These are phyloP conservation scores for Hansenula anomala DNA, from an alignment of 1,139 yeast species.

Conservation along the genomic window DNA sequence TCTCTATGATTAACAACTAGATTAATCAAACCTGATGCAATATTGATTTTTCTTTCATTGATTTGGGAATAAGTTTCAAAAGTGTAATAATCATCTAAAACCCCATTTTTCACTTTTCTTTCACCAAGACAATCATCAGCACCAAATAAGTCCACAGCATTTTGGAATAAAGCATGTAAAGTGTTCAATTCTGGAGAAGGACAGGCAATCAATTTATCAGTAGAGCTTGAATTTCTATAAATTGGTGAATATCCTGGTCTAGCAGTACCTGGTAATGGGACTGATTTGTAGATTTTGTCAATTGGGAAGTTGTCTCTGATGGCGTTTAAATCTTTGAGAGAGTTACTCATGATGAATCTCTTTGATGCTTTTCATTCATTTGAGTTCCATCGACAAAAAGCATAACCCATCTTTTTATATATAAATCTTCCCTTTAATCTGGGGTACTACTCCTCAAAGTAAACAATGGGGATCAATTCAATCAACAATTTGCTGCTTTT, in stretches of 20 bases:
- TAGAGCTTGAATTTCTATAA: slow-evolving; percentile 36
- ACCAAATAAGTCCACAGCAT: slow-evolving; percentile 26
- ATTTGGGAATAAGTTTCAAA: slow-evolving; percentile 34
- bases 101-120: slow-evolving; percentile 34
- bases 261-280: slow-evolving; percentile 40
- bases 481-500: not conserved
- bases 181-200: slow-evolving; percentile 37
- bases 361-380: not conserved
- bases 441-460: not conserved
- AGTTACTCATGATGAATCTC: slow-evolving; percentile 1
- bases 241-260: slow-evolving; percentile 20
- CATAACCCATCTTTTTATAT: not conserved
- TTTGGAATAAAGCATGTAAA: slow-evolving; percentile 32
- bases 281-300: slow-evolving; percentile 39
- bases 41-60: slow-evolving; percentile 28
- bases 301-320: slow-evolving; percentile 31
- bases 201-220: slow-evolving; percentile 32
- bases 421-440: not conserved
- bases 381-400: no score
- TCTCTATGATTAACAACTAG: slow-evolving; percentile 27
- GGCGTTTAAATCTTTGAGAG: slow-evolving; percentile 8
- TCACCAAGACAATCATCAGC: slow-evolving; percentile 31
- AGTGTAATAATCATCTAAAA: slow-evolving; percentile 35
- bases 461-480: no score
- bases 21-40: slow-evolving; percentile 45